A percentile compares a stretch with the other conserved stretches of the same genome.
Conservation (phyloP, 2,329 filamentous ascomycete species). For the Botrytis deweyae region DNA sequence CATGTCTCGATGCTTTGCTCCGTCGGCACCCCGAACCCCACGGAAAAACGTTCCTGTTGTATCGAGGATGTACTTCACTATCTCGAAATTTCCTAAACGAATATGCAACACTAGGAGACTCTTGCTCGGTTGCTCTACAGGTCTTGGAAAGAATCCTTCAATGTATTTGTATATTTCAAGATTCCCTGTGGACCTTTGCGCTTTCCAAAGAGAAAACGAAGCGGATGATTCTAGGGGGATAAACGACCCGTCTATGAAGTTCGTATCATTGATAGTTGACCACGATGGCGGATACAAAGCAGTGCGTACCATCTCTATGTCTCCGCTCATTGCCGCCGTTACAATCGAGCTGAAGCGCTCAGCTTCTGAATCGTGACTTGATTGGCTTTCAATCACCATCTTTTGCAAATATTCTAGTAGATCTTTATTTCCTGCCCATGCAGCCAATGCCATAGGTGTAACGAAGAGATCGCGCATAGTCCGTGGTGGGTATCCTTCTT, state of each 20-base stretch:
- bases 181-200: background rate
- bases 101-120: background rate
- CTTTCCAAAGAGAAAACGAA: background rate
- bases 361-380: background rate
- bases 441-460: conserved; percentile 22
- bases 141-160: background rate
- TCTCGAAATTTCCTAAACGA: background rate
- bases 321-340: conserved; percentile 15
- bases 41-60: background rate
- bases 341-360: background rate
- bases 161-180: background rate
- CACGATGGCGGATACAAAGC: conserved; percentile 25
- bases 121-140: rapidly evolving
- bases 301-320: conserved; percentile 21
- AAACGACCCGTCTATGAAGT: conserved; percentile 18
- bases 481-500: background rate
- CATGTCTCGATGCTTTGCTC: background rate
- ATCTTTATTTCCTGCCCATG: conserved; percentile 19
- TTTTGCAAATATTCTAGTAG: conserved; percentile 23
- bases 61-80: background rate
- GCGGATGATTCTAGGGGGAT: background rate
- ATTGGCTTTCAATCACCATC: background rate
- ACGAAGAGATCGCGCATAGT: background rate
- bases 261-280: background rate
- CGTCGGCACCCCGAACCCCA: too few species aligned